phyloP scores from a whole-genome alignment of 2,329 filamentous ascomycete species.

The Pseudocercospora fuligena region DNA sequence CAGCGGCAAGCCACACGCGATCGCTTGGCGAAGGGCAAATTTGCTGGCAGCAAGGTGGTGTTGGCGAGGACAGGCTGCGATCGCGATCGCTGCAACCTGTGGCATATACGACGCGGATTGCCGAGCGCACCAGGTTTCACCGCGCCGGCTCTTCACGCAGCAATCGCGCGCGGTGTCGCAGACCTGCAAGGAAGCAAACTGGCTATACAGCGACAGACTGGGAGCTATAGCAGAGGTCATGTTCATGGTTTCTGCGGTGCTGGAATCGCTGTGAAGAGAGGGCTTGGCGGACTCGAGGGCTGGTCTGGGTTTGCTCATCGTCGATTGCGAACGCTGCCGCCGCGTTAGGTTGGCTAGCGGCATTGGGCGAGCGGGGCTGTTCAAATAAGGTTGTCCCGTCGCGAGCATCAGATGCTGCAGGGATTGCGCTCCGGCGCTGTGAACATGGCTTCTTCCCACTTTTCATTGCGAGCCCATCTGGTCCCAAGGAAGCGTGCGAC shows the following conservation, averaged over 20 bases:
- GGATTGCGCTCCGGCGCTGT: conserved; percentile 1
- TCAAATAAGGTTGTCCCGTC: conserved; percentile 5
- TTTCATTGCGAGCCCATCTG: conserved; percentile 1
- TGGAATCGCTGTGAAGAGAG: neutral
- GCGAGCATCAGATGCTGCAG: conserved; percentile 7
- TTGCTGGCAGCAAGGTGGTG: conserved; percentile 2
- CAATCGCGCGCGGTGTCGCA: conserved; percentile 2
- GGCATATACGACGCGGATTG: neutral
- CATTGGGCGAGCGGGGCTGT: conserved; percentile 1
- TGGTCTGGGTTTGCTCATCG: neutral
- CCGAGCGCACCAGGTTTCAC: conserved; percentile 7
- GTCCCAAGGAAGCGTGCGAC: conserved; percentile 3
- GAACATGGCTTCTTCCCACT: conserved; percentile 11
- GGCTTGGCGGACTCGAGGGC: conserved; percentile 3
- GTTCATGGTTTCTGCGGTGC: neutral
- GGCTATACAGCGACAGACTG: neutral
- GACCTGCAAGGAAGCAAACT: neutral
- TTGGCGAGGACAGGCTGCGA: neutral
- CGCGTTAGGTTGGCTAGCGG: conserved; percentile 4
- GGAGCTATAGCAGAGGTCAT: neutral
- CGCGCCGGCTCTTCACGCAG: conserved; percentile 8
- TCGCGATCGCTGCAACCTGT: conserved; percentile 5
- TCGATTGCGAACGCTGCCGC: conserved; percentile 6
- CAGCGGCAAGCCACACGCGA: conserved; percentile 13
- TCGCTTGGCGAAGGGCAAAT: conserved; percentile 8